A percentile compares a stretch with the other conserved stretches of the same genome.
These are phyloP conservation scores for Lophiotrema nucula DNA, from an alignment of 495 filamentous ascomycete genomes.

Conservation along the genomic window DNA sequence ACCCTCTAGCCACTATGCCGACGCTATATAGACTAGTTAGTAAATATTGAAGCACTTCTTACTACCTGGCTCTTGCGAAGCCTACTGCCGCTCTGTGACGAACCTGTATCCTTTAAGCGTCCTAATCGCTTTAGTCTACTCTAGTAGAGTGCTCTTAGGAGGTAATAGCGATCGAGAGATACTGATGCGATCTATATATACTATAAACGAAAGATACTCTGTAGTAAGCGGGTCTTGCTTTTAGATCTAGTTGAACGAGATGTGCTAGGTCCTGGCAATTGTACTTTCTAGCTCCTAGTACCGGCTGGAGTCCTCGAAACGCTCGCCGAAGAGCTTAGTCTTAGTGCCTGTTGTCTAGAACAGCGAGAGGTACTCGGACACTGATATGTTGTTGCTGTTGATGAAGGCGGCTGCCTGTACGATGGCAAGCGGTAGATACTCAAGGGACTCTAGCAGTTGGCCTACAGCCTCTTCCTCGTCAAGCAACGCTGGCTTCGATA, in stretches of 20 bases:
- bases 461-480: slow-evolving; percentile 8
- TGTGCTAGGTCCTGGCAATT: slow-evolving; percentile 22
- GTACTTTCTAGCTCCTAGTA: slow-evolving; percentile 14
- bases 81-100: slow-evolving; percentile 15
- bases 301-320: slow-evolving; percentile 31
- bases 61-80: background rate
- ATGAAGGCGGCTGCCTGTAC: slow-evolving; percentile 39
- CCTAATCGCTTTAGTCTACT: slow-evolving; percentile 10
- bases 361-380: slow-evolving; percentile 24
- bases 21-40: slow-evolving; percentile 20
- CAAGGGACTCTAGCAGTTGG: slow-evolving; percentile 17
- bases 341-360: slow-evolving; percentile 6
- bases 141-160: background rate
- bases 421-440: slow-evolving; percentile 37
- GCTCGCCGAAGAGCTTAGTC: slow-evolving; percentile 11
- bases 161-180: slow-evolving; percentile 20
- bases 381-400: slow-evolving; percentile 29
- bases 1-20: slow-evolving; percentile 16
- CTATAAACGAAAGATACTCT: slow-evolving; percentile 23
- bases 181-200: slow-evolving; percentile 11
- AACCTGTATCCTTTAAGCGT: slow-evolving; percentile 17
- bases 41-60: slow-evolving; percentile 17
- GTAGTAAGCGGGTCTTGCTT: slow-evolving; percentile 15
- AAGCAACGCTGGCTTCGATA: slow-evolving; percentile 23
- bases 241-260: slow-evolving; percentile 22